phyloP scores from a whole-genome alignment of 805 yeast species.

The Candida sithepensis region DNA sequence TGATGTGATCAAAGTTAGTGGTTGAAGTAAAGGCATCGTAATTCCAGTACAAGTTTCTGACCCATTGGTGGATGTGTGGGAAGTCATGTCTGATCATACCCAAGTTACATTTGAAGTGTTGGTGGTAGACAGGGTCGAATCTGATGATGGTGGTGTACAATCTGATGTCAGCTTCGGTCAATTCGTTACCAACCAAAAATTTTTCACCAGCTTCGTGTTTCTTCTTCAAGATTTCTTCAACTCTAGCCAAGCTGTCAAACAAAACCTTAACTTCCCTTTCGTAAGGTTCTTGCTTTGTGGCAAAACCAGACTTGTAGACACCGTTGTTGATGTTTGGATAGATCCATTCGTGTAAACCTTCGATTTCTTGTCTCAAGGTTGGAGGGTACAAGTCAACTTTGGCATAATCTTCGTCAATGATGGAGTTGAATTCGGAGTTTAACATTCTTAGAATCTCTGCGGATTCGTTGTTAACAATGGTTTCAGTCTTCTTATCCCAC shows the following conservation, averaged over 20 bases:
- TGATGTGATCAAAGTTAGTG: constrained; percentile 86
- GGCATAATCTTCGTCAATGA: constrained; percentile 46
- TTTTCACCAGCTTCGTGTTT: constrained; percentile 34
- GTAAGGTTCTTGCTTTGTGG: constrained; percentile 78
- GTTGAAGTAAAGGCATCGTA: constrained; percentile 64
- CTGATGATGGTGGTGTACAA: constrained; percentile 83
- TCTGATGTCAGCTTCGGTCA: constrained; percentile 91
- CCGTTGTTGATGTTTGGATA: constrained; percentile 88
- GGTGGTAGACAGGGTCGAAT: constrained; percentile 90
- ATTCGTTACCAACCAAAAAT: constrained; percentile 55
- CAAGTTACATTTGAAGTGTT: constrained; percentile 91
- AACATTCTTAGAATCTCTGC: constrained; percentile 85
- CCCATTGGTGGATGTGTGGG: constrained; percentile 77
- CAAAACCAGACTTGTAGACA: constrained; percentile 90
- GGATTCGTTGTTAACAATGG: constrained; percentile 90
- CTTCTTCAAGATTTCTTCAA: constrained; percentile 55
- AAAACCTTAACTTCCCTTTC: constrained; percentile 61
- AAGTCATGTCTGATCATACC: constrained; percentile 75
- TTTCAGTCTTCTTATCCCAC: constrained; percentile 80
- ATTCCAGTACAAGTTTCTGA: constrained; percentile 80
- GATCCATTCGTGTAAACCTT: constrained; percentile 75
- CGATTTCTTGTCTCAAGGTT: constrained; percentile 52
- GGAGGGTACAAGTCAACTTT: constrained; percentile 62
- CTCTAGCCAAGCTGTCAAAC: constrained; percentile 65
- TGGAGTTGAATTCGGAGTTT: constrained; percentile 66